A percentile compares a stretch with the other conserved stretches of the same genome.
Evolutionary conservation across 139 green algal genomes (phyloP).

Genomic region (Astrephomene gubernaculifera): DNA sequence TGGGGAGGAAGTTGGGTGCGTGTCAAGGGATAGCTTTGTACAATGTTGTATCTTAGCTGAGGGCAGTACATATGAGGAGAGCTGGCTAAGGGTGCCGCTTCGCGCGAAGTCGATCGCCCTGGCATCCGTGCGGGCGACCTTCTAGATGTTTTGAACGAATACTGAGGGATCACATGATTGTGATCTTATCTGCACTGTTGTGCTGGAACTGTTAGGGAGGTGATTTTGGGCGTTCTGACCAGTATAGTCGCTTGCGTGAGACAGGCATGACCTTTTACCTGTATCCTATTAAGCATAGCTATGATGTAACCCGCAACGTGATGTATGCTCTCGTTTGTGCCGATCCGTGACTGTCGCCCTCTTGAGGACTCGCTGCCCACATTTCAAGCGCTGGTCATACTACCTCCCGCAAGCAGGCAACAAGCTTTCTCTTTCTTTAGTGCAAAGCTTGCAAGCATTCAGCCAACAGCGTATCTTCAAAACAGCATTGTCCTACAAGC

Average conservation of each 20-base stretch:
- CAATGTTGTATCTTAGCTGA: conserved; percentile 20
- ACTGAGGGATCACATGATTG: neutral
- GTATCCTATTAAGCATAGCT: neutral
- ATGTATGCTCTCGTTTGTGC: too few relatives aligned
- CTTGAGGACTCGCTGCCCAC: too few relatives aligned
- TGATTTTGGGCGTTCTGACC: neutral
- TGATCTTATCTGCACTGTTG: neutral
- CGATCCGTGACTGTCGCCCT: too few relatives aligned
- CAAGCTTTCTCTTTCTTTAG: too few relatives aligned
- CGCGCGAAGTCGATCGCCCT: neutral
- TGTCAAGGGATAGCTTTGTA: neutral
- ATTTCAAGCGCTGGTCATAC: too few relatives aligned
- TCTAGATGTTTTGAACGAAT: conserved; percentile 20
- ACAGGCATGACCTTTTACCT: neutral
- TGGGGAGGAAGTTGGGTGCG: neutral
- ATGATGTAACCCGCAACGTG: neutral
- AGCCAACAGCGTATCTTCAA: too few relatives aligned
- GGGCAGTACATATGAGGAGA: neutral
- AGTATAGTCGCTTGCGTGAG: neutral
- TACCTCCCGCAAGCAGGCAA: too few relatives aligned
- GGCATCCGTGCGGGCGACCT: neutral
- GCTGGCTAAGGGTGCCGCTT: neutral
- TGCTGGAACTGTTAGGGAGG: neutral
- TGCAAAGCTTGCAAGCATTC: too few relatives aligned
- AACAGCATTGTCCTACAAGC: too few relatives aligned